These are phyloP conservation scores for Fusarium veterinarium DNA, from an alignment of 2,329 filamentous ascomycete genomes.

Conservation along the genomic window DNA sequence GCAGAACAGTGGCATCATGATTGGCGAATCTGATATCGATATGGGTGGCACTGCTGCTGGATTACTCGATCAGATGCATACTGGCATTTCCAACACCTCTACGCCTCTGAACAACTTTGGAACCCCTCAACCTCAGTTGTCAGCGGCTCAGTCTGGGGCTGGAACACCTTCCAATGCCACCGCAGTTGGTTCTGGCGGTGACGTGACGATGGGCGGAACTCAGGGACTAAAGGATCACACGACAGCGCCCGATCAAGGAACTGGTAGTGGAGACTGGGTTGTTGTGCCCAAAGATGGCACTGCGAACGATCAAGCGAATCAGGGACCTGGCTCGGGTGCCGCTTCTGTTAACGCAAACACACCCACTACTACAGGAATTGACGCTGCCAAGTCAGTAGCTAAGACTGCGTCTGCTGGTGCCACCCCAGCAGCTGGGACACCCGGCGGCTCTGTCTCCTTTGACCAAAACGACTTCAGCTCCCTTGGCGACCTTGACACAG, in stretches of 20 bases:
- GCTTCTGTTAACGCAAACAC: slow-evolving; percentile 47
- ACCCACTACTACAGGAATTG: slow-evolving; percentile 38
- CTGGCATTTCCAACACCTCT: slow-evolving; percentile 67
- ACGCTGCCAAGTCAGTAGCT: slow-evolving; percentile 37
- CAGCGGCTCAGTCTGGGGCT: slow-evolving; percentile 65
- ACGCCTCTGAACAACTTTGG: slow-evolving; percentile 71
- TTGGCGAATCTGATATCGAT: slow-evolving; percentile 71
- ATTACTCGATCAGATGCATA: slow-evolving; percentile 76
- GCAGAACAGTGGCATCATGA: slow-evolving; percentile 65
- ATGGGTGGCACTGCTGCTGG: slow-evolving; percentile 74
- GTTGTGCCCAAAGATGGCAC: slow-evolving; percentile 74
- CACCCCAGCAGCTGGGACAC: slow-evolving; percentile 48
- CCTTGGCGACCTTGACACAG: slow-evolving; percentile 74
- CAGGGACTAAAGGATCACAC: slow-evolving; percentile 50
- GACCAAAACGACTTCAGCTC: slow-evolving; percentile 72
- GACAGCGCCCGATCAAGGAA: slow-evolving; percentile 62
- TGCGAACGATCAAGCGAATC: slow-evolving; percentile 50
- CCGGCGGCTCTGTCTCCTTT: slow-evolving; percentile 57
- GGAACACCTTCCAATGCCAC: slow-evolving; percentile 66
- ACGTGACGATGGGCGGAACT: slow-evolving; percentile 66
- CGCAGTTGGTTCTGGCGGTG: slow-evolving; percentile 55
- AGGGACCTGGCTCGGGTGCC: slow-evolving; percentile 24
- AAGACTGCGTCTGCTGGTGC: slow-evolving; percentile 37
- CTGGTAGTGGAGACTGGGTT: slow-evolving; percentile 76
- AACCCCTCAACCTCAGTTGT: slow-evolving; percentile 69